Conservation (phyloP, 805 yeast species). For the Sugiyamaella smithiae region DNA sequence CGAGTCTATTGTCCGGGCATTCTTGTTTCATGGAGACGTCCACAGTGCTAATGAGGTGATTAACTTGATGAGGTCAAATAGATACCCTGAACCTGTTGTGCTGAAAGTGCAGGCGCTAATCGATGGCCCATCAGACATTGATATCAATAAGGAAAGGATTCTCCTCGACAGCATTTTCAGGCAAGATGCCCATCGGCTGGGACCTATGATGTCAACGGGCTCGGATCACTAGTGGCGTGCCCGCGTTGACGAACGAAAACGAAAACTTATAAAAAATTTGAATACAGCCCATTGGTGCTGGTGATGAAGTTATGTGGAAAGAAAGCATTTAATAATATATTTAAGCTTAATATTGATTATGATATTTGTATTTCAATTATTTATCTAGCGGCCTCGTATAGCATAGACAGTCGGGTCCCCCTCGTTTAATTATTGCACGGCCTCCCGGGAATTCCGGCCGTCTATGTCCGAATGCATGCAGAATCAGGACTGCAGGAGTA, state of each 20-base stretch:
- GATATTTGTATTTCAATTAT: too few relatives aligned
- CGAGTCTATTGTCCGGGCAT: constrained; percentile 36
- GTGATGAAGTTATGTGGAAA: too few relatives aligned
- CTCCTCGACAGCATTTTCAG: constrained; percentile 26
- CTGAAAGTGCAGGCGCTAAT: constrained; percentile 23
- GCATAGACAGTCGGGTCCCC: not conserved
- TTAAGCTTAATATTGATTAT: too few relatives aligned
- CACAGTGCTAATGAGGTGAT: constrained; percentile 26
- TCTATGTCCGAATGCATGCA: not conserved
- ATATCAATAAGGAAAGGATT: constrained; percentile 5
- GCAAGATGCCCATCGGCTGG: constrained; percentile 23
- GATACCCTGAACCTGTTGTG: constrained; percentile 34
- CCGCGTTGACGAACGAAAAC: too few relatives aligned
- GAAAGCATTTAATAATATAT: too few relatives aligned
- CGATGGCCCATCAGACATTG: not conserved
- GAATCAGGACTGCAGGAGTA: not conserved
- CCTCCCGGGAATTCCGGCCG: constrained; percentile 3
- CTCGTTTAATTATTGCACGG: not conserved
- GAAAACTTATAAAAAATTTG: too few relatives aligned
- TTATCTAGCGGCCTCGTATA: too few relatives aligned
- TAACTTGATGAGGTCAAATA: constrained; percentile 24
- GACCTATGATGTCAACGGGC: constrained; percentile 3
- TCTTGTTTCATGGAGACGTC: constrained; percentile 25
- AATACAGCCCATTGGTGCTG: too few relatives aligned
- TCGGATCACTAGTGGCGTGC: not conserved